Conservation (phyloP, 2,329 filamentous ascomycete species). For the Clarireedia homoeocarpa region DNA sequence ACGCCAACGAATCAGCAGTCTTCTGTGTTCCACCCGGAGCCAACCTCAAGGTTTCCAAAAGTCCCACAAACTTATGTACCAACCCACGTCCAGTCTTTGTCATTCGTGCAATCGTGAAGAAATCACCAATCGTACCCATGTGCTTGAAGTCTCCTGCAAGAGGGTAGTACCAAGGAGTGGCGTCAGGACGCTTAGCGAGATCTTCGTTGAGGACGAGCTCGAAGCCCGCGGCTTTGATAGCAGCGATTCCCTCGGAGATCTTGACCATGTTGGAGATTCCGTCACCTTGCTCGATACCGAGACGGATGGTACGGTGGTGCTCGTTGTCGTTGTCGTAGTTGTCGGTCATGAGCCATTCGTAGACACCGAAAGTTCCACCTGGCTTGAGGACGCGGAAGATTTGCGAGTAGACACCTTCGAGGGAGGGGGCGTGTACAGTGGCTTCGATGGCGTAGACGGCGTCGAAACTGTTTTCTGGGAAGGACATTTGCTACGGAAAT, state of each 20-base stretch:
- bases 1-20: conserved; percentile 82
- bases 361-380: conserved; percentile 90
- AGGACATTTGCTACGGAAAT: conserved; percentile 72
- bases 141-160: conserved; percentile 79
- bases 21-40: conserved; percentile 83
- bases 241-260: conserved; percentile 69
- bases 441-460: conserved; percentile 97
- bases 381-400: conserved; percentile 95
- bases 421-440: conserved; percentile 84
- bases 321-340: conserved; percentile 84
- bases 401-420: conserved; percentile 88
- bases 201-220: conserved; percentile 79
- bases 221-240: conserved; percentile 84
- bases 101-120: conserved; percentile 81
- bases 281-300: conserved; percentile 91
- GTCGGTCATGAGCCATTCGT: conserved; percentile 99
- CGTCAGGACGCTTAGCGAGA: conserved; percentile 67
- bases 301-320: conserved; percentile 79
- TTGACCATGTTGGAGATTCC: conserved; percentile 98
- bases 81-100: conserved; percentile 71
- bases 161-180: conserved; percentile 90
- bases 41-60: conserved; percentile 65
- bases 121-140: conserved; percentile 69
- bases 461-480: conserved; percentile 86
- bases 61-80: conserved; percentile 69